Evolutionary conservation across 108 stramenopile genomes (phyloP), one percentile per base, ranked within the genome.

Genomic region (Tribonema minus): DNA sequence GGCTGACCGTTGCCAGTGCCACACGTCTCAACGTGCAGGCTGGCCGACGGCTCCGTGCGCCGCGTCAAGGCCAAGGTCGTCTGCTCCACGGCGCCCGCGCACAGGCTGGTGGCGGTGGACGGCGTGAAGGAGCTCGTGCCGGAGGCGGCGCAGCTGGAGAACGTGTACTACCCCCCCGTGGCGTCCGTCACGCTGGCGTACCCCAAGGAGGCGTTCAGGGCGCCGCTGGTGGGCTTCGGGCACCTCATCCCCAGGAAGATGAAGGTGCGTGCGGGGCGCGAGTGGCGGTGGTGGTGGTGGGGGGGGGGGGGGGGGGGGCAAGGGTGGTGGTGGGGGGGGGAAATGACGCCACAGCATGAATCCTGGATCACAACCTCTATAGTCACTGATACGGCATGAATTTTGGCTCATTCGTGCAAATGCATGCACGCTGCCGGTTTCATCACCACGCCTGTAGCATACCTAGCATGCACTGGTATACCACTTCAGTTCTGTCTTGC

Each of bases 111-210:
- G 30, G 61, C 26, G 37, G 30, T 72, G 25, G 71, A 72, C 61
- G 71, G 71, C 6, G 37, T 72, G 37, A 31, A 72, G 71, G 71
- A 63, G 2, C 84, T 95, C 32, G 76, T 95, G 58, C 93, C 93
- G 4, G 92, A 89, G 28, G 90, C 91, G 6, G 82, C 88, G 27
- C 76, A 64, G 1, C 86, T 97, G 30, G 89, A 91, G 37, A 87
- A 92, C 58, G 88, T 95, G 27, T 94, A 95, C 88, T 88, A 92
- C 70, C 96, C 96, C 23, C 94, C 96, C 3, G 93, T 97, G 15
- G 92, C 92, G 0, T 89, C 92, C 30, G 94, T 94, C 0, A 93
- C 94, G 20, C 77, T 96, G 27, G 94, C 94, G 6, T 97, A 97
- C 78, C 93, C 93, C 61, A 94, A 94, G 74, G 74, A 83, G 15